Conservation (phyloP, 164 flowering plant genomes). For the Warburgia ugandensis region DNA sequence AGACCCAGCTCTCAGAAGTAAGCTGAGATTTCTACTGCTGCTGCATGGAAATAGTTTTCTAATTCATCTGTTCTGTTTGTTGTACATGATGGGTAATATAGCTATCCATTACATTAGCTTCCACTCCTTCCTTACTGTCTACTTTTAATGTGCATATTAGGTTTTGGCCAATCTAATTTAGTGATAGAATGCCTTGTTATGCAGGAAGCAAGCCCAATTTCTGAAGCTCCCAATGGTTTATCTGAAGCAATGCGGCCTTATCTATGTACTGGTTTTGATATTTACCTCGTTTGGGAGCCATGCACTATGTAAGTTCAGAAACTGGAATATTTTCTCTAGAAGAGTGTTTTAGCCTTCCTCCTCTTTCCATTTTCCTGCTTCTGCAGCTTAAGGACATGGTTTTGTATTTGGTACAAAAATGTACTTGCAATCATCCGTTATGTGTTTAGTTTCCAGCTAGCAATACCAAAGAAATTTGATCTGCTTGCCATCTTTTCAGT, state of each 20-base stretch:
- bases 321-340: background rate
- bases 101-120: too few relatives aligned
- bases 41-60: background rate
- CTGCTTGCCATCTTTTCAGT: too few relatives aligned
- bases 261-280: slow-evolving; percentile 87
- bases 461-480: too few relatives aligned
- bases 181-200: too few relatives aligned
- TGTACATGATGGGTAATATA: too few relatives aligned
- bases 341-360: background rate
- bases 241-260: slow-evolving; percentile 54
- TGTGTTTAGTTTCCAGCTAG: too few relatives aligned
- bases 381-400: background rate
- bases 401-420: too few relatives aligned
- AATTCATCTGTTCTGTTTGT: background rate
- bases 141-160: too few relatives aligned
- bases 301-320: slow-evolving; percentile 61
- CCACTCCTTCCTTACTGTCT: too few relatives aligned
- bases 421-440: too few relatives aligned
- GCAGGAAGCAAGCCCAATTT: background rate
- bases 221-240: slow-evolving; percentile 18
- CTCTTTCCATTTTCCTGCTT: background rate
- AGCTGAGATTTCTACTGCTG: background rate
- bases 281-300: slow-evolving; percentile 91
- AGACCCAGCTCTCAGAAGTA: slow-evolving; percentile 17
- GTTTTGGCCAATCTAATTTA: too few relatives aligned